Base-by-base conservation (phyloP, 306 rosid species). In the Quercus alba region DNA sequence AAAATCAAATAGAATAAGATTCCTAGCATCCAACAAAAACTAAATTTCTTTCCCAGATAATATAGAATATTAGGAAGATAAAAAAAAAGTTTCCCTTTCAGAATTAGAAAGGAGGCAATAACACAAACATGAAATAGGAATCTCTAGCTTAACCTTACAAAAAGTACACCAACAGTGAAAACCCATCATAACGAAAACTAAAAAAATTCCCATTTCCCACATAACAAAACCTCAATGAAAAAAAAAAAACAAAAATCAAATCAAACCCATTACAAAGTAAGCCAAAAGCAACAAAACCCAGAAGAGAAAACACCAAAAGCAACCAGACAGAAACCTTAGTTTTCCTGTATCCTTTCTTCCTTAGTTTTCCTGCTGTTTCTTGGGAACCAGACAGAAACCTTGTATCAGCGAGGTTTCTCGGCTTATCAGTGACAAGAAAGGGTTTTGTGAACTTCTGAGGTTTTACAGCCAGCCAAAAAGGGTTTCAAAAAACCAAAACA, bases 111-210 rank as follows among this genome's bases (percentile, higher is more conserved):
- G 57, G 74, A 15, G 52, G 56, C 52, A 79, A 33, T 77, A 77
- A 81, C 72, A 80, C 70, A 78, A 77, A 86, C 58, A 74, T 77
- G 81, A 25, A 79, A 59, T 57, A 58, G 79, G 80, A 80, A 71
- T 74, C 78, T 25, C 84, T 19, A 78, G 86, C 72, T 64, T 31
- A 61, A 58, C 87, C 81, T 2, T 83, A 70, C 73, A 17, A 76
- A 82, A 86, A 80, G 68, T 54, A 71, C 56, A 81, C 63, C 79
- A 77, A 89, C 87, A 89, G 86, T 80, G 70, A 74, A 87, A 75
- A 72, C 80, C 58, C 80, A 81, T 83, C 72, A 83, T 73, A 78
- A 67, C 91, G 74, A 84, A 88, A 76, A 4, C 19, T 80, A 83
- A 81, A 68, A 81, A 76, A 74, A 86, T 77, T 72, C 75, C 73